phyloP scores from a whole-genome alignment of 805 yeast species.

The Metschnikowia lochheadii region DNA sequence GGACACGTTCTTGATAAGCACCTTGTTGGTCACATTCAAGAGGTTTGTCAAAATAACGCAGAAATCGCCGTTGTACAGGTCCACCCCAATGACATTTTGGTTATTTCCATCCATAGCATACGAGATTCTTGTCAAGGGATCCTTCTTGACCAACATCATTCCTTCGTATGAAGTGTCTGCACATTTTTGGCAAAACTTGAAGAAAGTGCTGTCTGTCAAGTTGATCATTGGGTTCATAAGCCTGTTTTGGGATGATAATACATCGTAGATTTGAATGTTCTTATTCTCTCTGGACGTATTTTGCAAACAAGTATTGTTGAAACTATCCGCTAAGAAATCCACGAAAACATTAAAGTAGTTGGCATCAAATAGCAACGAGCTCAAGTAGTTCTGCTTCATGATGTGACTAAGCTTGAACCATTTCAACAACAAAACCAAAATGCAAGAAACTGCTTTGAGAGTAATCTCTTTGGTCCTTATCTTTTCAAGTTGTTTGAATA shows the following conservation, averaged over 20 bases:
- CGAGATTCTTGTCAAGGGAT: constrained; percentile 26
- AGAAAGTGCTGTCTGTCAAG: constrained; percentile 33
- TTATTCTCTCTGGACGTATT: constrained; percentile 14
- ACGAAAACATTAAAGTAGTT: constrained; percentile 42
- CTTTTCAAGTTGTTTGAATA: constrained; percentile 49
- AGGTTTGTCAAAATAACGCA: constrained; percentile 49
- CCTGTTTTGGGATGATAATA: constrained; percentile 34
- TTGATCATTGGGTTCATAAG: constrained; percentile 36
- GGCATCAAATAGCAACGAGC: constrained; percentile 70
- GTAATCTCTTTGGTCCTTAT: constrained; percentile 59
- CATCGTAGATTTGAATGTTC: constrained; percentile 28
- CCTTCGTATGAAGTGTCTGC: constrained; percentile 7
- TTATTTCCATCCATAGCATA: constrained; percentile 23
- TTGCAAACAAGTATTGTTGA: constrained; percentile 35
- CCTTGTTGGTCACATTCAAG: constrained; percentile 51
- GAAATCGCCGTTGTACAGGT: constrained; percentile 36
- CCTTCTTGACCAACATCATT: constrained; percentile 28
- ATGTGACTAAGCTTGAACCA: constrained; percentile 83
- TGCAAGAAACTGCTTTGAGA: constrained; percentile 54
- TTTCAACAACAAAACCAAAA: constrained; percentile 49
- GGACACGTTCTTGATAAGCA: constrained; percentile 58
- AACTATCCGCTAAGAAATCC: constrained; percentile 32
- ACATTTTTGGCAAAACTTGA: constrained; percentile 30
- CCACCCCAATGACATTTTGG: constrained; percentile 26
- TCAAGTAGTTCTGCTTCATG: constrained; percentile 70